Conservation (phyloP, 2,329 filamentous ascomycete genomes). For the Botrytis byssoidea region DNA sequence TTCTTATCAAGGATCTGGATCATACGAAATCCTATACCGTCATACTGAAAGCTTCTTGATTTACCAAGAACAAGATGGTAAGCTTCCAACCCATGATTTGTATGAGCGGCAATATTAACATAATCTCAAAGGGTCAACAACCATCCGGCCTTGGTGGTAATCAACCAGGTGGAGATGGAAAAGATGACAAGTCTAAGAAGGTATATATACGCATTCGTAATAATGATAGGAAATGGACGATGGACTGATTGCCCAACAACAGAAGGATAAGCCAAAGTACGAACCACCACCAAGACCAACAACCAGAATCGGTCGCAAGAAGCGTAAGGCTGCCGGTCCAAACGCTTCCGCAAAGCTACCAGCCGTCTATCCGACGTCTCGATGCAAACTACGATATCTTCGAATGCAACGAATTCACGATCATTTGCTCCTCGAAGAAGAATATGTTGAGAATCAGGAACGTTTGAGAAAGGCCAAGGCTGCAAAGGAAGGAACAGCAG, state of each 20-base stretch:
- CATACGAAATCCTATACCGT: background rate
- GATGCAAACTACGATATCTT: constrained; percentile 95
- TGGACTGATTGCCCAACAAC: constrained; percentile 31
- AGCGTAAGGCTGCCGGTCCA: constrained; percentile 91
- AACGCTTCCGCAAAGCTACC: constrained; percentile 95
- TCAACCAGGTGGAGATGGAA: constrained; percentile 69
- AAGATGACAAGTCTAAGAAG: constrained; percentile 92
- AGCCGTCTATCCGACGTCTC: constrained; percentile 87
- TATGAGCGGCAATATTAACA: constrained; percentile 28
- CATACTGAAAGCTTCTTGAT: constrained; percentile 13
- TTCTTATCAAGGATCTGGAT: constrained; percentile 8
- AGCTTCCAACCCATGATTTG: constrained; percentile 24
- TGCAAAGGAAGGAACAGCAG: constrained; percentile 64
- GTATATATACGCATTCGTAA: constrained; percentile 46
- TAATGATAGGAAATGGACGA: background rate
- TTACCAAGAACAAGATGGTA: constrained; percentile 35
- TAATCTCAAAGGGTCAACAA: constrained; percentile 43
- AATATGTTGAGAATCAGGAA: constrained; percentile 99
- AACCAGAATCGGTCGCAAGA: constrained; percentile 95
- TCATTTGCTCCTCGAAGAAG: constrained; percentile 92
- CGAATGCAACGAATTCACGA: constrained; percentile 99
- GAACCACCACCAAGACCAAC: constrained; percentile 96
- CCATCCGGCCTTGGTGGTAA: constrained; percentile 41
- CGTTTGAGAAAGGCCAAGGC: constrained; percentile 89
- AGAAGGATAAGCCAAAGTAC: constrained; percentile 99